Conservation (phyloP, 306 rosid genomes). For the Trifolium fragiferum region DNA sequence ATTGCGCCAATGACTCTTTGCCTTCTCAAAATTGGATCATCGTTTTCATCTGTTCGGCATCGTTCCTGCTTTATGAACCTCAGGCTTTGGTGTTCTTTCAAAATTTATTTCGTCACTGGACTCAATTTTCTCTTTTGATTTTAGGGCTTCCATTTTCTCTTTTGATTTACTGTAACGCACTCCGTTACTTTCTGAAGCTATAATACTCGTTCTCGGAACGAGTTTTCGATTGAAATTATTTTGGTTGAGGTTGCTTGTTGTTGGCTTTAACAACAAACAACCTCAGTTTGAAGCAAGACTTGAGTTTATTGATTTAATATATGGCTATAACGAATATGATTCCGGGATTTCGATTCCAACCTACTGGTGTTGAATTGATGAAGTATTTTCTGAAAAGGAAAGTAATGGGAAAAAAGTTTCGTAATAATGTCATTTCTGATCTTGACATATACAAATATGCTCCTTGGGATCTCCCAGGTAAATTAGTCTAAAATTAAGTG, state of each 20-base stretch:
- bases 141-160: slow-evolving; percentile 12
- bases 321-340: slow-evolving; percentile 38
- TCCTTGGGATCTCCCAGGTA: slow-evolving; percentile 92
- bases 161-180: background rate
- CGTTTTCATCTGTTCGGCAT: slow-evolving; percentile 40
- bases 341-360: slow-evolving; percentile 82
- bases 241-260: background rate
- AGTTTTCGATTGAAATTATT: background rate
- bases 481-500: too few relatives aligned
- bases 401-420: slow-evolving; percentile 49
- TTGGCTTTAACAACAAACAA: background rate
- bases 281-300: background rate
- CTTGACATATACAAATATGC: slow-evolving; percentile 64
- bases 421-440: slow-evolving; percentile 52
- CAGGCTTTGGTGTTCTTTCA: slow-evolving; percentile 44
- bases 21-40: slow-evolving; percentile 24
- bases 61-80: slow-evolving; percentile 44
- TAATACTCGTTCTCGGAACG: background rate
- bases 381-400: slow-evolving; percentile 65
- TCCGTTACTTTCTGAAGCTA: background rate
- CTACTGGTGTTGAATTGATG: slow-evolving; percentile 70
- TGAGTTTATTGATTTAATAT: slow-evolving; percentile 12
- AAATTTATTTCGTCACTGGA: slow-evolving; percentile 50
- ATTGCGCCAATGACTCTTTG: slow-evolving; percentile 47
- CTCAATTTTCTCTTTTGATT: background rate